These are phyloP conservation scores for Trichosanthes cucumerina DNA, from an alignment of 306 rosid genomes.

Conservation along the genomic window DNA sequence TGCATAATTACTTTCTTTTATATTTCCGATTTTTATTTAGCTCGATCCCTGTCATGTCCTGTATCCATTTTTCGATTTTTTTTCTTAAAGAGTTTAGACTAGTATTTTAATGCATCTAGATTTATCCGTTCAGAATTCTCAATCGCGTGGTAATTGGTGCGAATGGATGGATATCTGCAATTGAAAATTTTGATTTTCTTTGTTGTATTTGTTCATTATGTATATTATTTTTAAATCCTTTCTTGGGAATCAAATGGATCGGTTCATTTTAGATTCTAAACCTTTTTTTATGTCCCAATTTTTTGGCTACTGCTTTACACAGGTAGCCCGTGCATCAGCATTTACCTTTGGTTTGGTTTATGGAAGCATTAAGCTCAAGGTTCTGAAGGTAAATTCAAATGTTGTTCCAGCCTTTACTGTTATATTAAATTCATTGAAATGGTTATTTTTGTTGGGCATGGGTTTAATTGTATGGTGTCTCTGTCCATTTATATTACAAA, in stretches of 20 bases:
- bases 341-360: conserved; percentile 30
- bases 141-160: not conserved
- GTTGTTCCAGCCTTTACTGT: not conserved
- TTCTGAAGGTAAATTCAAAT: conserved; percentile 22
- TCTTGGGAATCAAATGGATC: not conserved
- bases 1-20: not conserved
- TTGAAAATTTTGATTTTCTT: not conserved
- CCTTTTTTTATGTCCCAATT: not conserved
- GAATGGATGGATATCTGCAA: not conserved
- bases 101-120: not conserved
- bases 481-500: not conserved
- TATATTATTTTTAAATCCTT: not conserved
- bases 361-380: conserved; percentile 31
- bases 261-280: not conserved
- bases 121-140: not conserved
- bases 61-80: not conserved
- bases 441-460: not conserved
- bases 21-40: not conserved
- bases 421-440: not conserved
- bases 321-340: conserved; percentile 47
- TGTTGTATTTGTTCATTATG: not conserved
- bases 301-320: not conserved
- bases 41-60: not conserved
- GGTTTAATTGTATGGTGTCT: not conserved
- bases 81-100: not conserved